Evolutionary conservation across 495 filamentous ascomycete species (phyloP).

Genomic region (Trichoderma erinaceum): DNA sequence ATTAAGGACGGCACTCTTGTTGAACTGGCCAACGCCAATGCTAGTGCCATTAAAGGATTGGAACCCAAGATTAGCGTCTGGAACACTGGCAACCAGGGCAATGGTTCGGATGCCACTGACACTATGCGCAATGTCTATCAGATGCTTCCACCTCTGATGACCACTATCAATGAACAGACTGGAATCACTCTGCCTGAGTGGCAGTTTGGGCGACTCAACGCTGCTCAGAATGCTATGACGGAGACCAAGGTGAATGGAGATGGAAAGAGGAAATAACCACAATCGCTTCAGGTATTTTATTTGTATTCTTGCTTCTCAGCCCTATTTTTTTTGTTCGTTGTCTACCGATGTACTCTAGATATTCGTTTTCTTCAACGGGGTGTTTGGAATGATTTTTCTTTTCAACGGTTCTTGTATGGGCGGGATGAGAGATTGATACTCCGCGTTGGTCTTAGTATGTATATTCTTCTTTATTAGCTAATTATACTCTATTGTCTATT

Average conservation of each 20-base stretch:
- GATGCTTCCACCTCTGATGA: constrained; percentile 68
- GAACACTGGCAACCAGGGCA: constrained; percentile 60
- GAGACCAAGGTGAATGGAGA: neutral
- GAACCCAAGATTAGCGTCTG: constrained; percentile 84
- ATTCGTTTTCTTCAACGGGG: no score
- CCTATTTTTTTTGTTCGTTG: neutral
- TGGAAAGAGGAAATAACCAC: neutral
- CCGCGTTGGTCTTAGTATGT: no score
- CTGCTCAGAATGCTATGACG: constrained; percentile 16
- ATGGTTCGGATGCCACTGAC: constrained; percentile 27
- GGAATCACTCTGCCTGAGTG: constrained; percentile 69
- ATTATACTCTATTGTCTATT: no score
- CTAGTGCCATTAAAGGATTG: constrained; percentile 64
- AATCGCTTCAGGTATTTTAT: neutral
- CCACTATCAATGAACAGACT: constrained; percentile 78
- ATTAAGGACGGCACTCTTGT: constrained; percentile 62
- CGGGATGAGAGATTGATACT: no score
- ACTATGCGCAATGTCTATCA: constrained; percentile 59
- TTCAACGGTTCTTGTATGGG: no score
- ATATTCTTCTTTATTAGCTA: no score
- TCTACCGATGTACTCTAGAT: no score
- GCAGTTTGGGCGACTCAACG: constrained; percentile 50
- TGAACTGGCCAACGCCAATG: constrained; percentile 62
- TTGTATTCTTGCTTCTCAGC: neutral
- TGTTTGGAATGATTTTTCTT: no score